A percentile compares a stretch with the other conserved stretches of the same genome.
These are phyloP conservation scores for Dicorynia guianensis DNA, from an alignment of 306 rosid species.

Conservation along the genomic window DNA sequence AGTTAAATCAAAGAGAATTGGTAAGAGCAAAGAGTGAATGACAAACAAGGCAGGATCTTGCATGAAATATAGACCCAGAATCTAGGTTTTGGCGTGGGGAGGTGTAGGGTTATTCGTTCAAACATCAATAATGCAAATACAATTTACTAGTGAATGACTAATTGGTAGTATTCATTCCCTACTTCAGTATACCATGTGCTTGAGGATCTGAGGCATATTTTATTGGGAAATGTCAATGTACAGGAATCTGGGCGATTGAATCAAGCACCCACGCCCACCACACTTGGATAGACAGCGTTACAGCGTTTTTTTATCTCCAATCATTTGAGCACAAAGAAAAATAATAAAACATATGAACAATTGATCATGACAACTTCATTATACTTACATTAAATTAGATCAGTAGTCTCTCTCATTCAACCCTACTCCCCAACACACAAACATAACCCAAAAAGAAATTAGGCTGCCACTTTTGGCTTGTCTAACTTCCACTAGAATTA, in stretches of 20 bases:
- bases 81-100: conserved; percentile 36
- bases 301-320: background rate
- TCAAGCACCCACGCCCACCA: background rate
- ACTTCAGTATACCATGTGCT: background rate
- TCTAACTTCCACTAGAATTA: no score
- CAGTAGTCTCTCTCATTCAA: background rate
- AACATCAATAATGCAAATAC: background rate
- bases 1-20: background rate
- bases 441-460: no score
- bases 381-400: no score
- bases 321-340: background rate
- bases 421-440: background rate
- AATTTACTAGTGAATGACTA: background rate
- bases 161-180: background rate
- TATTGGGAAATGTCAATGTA: no score
- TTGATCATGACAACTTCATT: background rate
- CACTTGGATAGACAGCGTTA: background rate
- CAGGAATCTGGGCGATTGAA: no score
- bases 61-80: conserved; percentile 38
- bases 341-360: background rate
- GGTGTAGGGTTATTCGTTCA: conserved; percentile 2
- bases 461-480: no score
- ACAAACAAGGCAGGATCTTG: conserved; percentile 44
- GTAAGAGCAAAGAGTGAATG: conserved; percentile 12
- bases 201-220: background rate